phyloP scores from a whole-genome alignment of 176 grass and related monocot genomes.

The Phragmites australis region DNA sequence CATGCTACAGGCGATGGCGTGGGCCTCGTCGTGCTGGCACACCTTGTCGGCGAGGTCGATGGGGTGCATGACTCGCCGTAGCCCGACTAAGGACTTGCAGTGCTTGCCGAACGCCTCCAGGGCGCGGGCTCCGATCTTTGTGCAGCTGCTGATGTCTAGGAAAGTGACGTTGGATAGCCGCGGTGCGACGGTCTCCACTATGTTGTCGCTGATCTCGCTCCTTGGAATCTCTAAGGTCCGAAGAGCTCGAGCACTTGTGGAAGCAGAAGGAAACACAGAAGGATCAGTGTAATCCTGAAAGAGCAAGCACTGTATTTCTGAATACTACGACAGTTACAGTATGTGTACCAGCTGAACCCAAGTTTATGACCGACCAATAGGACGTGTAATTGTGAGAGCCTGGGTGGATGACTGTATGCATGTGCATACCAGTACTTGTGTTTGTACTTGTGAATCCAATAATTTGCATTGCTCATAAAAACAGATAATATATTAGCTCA shows the following conservation, averaged over 20 bases:
- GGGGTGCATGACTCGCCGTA: constrained; percentile 87
- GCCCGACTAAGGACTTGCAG: constrained; percentile 62
- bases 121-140: constrained; percentile 70
- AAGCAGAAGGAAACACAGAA: not conserved
- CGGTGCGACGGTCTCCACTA: constrained; percentile 68
- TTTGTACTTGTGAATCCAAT: not conserved
- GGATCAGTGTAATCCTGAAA: not conserved
- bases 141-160: constrained; percentile 91
- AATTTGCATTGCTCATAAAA: not conserved
- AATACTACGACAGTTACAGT: not conserved
- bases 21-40: constrained; percentile 89
- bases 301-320: not conserved
- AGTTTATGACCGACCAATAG: not conserved
- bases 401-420: constrained; percentile 10
- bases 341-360: not conserved
- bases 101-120: constrained; percentile 80
- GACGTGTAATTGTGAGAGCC: not conserved
- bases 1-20: constrained; percentile 80
- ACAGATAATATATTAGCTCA: not conserved
- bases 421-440: constrained; percentile 27
- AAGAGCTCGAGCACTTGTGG: constrained; percentile 59
- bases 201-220: constrained; percentile 85
- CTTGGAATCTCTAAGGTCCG: constrained; percentile 77
- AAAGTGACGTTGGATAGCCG: constrained; percentile 64
- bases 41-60: constrained; percentile 62